A percentile compares a stretch with the other conserved stretches of the same genome.
phyloP scores from a whole-genome alignment of 1,284 basidiomycete genomes.

The Gymnopus androsaceus region DNA sequence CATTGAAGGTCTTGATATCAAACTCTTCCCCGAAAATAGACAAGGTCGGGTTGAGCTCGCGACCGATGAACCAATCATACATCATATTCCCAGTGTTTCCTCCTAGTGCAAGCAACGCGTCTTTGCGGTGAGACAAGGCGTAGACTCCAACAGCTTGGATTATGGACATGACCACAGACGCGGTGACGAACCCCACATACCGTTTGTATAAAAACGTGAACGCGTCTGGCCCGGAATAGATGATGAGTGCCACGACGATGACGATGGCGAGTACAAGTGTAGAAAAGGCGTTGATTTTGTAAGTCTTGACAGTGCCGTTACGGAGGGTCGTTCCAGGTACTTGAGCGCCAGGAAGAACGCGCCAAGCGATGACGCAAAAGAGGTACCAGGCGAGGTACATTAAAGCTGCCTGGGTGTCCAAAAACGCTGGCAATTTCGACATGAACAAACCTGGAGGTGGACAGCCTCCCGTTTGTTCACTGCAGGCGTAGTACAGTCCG shows the following conservation, averaged over 20 bases:
- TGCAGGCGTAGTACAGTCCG: slow-evolving; percentile 84
- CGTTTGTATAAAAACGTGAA: slow-evolving; percentile 93
- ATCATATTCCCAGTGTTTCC: slow-evolving; percentile 89
- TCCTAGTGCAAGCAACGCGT: slow-evolving; percentile 81
- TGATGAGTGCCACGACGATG: slow-evolving; percentile 66
- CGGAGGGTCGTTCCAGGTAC: slow-evolving; percentile 81
- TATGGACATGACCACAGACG: slow-evolving; percentile 79
- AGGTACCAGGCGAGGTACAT: slow-evolving; percentile 91
- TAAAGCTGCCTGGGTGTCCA: slow-evolving; percentile 76
- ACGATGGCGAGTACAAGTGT: slow-evolving; percentile 84
- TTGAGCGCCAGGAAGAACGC: slow-evolving; percentile 83
- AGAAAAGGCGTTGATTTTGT: slow-evolving; percentile 96
- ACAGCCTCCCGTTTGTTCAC: slow-evolving; percentile 77
- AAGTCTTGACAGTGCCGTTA: slow-evolving; percentile 76
- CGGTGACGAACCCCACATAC: slow-evolving; percentile 89
- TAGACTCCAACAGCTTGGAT: slow-evolving; percentile 80
- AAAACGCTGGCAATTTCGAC: slow-evolving; percentile 42
- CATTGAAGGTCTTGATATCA: slow-evolving; percentile 98
- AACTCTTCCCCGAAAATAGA: slow-evolving; percentile 55
- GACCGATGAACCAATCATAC: slow-evolving; percentile 97
- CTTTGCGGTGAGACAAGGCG: slow-evolving; percentile 66
- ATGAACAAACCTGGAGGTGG: slow-evolving; percentile 44
- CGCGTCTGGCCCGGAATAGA: slow-evolving; percentile 72
- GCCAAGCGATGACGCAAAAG: slow-evolving; percentile 85
- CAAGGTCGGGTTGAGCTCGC: slow-evolving; percentile 91